A percentile compares a stretch with the other conserved stretches of the same genome.
phyloP scores from a whole-genome alignment of 306 rosid genomes.

The Casuarina cunninghamiana region DNA sequence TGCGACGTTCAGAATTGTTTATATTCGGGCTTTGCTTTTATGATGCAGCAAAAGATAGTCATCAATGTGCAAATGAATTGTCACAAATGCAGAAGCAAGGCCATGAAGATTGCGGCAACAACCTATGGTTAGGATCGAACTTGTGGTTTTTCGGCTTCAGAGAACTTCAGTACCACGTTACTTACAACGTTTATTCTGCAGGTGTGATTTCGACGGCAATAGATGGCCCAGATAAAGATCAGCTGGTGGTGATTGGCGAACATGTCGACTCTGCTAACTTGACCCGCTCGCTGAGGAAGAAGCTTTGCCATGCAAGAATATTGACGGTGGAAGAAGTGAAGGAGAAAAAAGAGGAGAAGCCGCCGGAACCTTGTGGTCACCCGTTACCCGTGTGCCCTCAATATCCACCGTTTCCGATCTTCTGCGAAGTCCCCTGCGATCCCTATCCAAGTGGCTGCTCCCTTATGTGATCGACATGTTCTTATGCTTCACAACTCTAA shows the following conservation, averaged over 20 bases:
- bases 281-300: slow-evolving; percentile 16
- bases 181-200: neutral
- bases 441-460: neutral
- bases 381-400: neutral
- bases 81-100: slow-evolving; percentile 38
- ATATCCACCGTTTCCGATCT: neutral
- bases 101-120: slow-evolving; percentile 37
- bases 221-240: slow-evolving; percentile 29
- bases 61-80: slow-evolving; percentile 22
- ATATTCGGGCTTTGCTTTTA: neutral
- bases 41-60: slow-evolving; percentile 40
- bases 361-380: neutral
- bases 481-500: no score
- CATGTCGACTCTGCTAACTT: slow-evolving; percentile 19
- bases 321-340: slow-evolving; percentile 14
- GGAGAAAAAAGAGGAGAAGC: neutral
- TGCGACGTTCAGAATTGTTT: neutral
- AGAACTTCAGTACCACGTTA: neutral
- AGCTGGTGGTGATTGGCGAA: slow-evolving; percentile 30
- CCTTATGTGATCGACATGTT: neutral
- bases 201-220: slow-evolving; percentile 41
- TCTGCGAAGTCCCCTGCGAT: neutral
- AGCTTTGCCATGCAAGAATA: slow-evolving; percentile 12
- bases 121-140: slow-evolving; percentile 10
- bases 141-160: neutral